A percentile compares a stretch with the other conserved stretches of the same genome.
Evolutionary conservation across 345 rosid genomes (phyloP).

Genomic region (Salix exigua): DNA sequence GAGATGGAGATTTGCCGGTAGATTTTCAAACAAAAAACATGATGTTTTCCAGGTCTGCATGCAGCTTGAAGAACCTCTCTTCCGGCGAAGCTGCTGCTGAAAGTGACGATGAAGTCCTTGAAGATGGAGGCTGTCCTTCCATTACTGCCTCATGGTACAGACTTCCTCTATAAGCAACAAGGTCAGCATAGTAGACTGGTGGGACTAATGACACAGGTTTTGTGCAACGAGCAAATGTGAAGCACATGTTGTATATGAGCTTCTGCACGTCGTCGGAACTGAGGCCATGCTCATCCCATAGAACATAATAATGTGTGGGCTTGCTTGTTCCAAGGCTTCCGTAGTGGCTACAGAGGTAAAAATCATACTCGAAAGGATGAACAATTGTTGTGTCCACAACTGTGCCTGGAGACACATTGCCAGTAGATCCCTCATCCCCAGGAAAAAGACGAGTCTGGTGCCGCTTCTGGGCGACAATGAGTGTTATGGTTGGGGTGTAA

Average conservation of each 20-base stretch:
- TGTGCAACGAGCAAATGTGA: constrained; percentile 83
- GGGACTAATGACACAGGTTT: constrained; percentile 82
- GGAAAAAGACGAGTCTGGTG: constrained; percentile 81
- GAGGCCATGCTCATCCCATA: constrained; percentile 71
- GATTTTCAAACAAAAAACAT: constrained; percentile 69
- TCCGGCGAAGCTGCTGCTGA: constrained; percentile 40
- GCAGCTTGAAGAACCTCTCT: constrained; percentile 50
- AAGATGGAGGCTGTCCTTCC: constrained; percentile 39
- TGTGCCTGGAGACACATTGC: constrained; percentile 71
- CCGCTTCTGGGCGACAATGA: constrained; percentile 73
- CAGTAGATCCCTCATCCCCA: constrained; percentile 39
- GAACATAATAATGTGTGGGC: constrained; percentile 71
- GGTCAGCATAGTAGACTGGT: constrained; percentile 80
- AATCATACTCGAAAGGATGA: constrained; percentile 72
- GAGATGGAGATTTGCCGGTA: neutral
- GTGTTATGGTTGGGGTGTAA: constrained; percentile 62
- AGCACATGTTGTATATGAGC: constrained; percentile 74
- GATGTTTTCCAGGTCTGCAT: constrained; percentile 49
- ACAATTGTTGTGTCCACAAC: constrained; percentile 68
- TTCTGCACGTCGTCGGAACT: constrained; percentile 62
- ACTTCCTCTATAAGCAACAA: constrained; percentile 75
- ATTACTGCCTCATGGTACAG: constrained; percentile 57
- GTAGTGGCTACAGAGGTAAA: constrained; percentile 73
- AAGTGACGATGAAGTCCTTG: constrained; percentile 34
- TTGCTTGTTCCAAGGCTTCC: constrained; percentile 85